A percentile compares a stretch with the other conserved stretches of the same genome.
phyloP scores from a whole-genome alignment of 225 moss, liverwort and hornwort species.

The Pleurozium schreberi region DNA sequence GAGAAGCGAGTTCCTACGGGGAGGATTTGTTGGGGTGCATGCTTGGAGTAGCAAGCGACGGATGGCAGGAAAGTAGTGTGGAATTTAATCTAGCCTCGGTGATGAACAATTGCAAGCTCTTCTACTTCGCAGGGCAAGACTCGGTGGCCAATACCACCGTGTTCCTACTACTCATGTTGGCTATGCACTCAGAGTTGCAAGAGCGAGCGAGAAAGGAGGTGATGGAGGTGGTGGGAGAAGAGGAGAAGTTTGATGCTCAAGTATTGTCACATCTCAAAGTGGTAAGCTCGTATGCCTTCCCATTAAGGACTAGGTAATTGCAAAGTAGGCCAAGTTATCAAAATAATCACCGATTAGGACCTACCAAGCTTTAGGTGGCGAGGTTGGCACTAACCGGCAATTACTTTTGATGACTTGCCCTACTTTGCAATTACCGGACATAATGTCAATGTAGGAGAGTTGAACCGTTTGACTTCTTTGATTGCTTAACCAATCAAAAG shows the following conservation, averaged over 20 bases:
- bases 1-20: not conserved
- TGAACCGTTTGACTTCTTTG: too few species aligned
- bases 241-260: not conserved
- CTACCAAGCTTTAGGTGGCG: too few species aligned
- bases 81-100: not conserved
- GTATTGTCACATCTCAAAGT: not conserved
- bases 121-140: not conserved
- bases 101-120: not conserved
- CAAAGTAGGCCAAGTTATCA: too few species aligned
- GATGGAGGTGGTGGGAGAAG: not conserved
- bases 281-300: not conserved
- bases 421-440: too few species aligned
- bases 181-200: not conserved
- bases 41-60: not conserved
- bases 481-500: too few species aligned
- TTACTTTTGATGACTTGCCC: too few species aligned
- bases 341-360: too few species aligned
- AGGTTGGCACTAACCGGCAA: too few species aligned
- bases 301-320: too few species aligned
- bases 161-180: not conserved
- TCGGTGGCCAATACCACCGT: not conserved
- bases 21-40: not conserved
- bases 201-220: not conserved
- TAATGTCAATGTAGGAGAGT: too few species aligned
- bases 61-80: not conserved